These are phyloP conservation scores for Marasmius sp. DNA, from an alignment of 1,284 basidiomycete species.

Conservation along the genomic window DNA sequence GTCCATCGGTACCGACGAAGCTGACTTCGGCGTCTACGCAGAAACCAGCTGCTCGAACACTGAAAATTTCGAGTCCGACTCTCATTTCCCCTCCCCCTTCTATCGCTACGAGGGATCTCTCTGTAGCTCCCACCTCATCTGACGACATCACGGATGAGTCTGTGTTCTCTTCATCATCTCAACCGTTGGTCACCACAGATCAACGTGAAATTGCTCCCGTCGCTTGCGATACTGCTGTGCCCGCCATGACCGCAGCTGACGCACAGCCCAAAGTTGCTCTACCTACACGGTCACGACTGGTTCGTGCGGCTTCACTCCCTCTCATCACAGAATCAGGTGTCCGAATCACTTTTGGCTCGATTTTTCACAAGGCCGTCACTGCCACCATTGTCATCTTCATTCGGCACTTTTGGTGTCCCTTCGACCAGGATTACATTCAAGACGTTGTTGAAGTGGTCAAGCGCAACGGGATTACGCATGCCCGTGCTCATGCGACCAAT, in stretches of 20 bases:
- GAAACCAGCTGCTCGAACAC: background rate
- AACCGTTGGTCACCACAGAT: background rate
- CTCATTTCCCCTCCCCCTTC: background rate
- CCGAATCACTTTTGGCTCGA: background rate
- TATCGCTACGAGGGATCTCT: background rate
- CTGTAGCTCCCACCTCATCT: background rate
- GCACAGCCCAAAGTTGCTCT: background rate
- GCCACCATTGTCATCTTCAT: slow-evolving; percentile 65
- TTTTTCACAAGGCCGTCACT: slow-evolving; percentile 35
- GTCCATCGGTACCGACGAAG: background rate
- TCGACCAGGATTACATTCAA: slow-evolving; percentile 85
- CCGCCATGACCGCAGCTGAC: background rate
- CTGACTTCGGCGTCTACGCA: background rate
- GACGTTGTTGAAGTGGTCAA: slow-evolving; percentile 54
- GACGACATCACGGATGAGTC: background rate
- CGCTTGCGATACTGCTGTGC: background rate
- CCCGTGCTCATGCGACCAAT: no score
- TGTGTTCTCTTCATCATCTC: no score
- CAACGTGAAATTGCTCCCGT: no score
- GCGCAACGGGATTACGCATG: background rate
- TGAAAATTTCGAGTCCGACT: background rate
- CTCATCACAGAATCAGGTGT: slow-evolving; percentile 1
- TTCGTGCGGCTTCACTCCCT: background rate
- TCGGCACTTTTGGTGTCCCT: slow-evolving; percentile 78
- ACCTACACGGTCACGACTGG: background rate